These are phyloP conservation scores for Cryptosporidium baileyi DNA, from an alignment of 169 alveolate species.

Conservation along the genomic window DNA sequence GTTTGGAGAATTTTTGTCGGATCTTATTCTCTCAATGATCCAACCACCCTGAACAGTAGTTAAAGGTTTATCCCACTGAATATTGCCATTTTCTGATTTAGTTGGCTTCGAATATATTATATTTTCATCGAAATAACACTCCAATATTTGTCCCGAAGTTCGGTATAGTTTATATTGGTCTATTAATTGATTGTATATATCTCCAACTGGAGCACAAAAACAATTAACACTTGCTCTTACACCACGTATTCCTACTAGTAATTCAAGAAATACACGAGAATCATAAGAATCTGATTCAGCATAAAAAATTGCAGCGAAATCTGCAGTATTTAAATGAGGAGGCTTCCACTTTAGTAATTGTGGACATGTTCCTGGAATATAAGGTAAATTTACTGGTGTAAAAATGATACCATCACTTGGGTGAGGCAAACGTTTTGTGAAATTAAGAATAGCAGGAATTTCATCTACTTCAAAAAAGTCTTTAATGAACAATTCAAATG, in stretches of 20 bases:
- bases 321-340: constrained; percentile 91
- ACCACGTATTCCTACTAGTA: constrained; percentile 57
- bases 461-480: constrained; percentile 90
- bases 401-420: constrained; percentile 93
- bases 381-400: constrained; percentile 90
- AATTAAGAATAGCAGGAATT: constrained; percentile 78
- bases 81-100: constrained; percentile 35
- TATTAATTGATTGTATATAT: constrained; percentile 79
- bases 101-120: constrained; percentile 19
- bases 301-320: constrained; percentile 77
- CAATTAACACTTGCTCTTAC: constrained; percentile 66
- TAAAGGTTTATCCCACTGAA: constrained; percentile 36
- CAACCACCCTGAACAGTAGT: constrained; percentile 85
- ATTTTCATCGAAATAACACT: constrained; percentile 63
- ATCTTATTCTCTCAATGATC: constrained; percentile 88
- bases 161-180: constrained; percentile 74
- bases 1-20: constrained; percentile 84
- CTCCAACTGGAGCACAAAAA: constrained; percentile 85
- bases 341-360: constrained; percentile 96
- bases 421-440: constrained; percentile 90
- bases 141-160: constrained; percentile 71
- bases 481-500: constrained; percentile 75
- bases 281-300: constrained; percentile 34
- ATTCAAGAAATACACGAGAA: constrained; percentile 45
- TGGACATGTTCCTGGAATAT: constrained; percentile 93